These are phyloP conservation scores for Termitomyces sp. DNA, from an alignment of 768 basidiomycete species.

Conservation along the genomic window DNA sequence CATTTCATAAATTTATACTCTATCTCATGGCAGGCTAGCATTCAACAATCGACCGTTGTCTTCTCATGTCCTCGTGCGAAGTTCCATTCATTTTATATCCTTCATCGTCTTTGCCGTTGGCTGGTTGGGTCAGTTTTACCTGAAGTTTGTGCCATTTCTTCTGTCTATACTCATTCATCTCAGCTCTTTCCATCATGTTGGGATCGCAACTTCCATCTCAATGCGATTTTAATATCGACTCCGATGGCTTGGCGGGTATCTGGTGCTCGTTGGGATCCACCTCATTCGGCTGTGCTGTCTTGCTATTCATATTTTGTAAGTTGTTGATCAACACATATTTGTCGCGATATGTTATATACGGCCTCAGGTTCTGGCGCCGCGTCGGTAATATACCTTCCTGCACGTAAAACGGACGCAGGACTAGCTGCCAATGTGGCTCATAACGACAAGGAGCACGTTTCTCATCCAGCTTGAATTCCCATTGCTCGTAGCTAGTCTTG, in stretches of 20 bases:
- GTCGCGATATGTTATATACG: too few relatives aligned
- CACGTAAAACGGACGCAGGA: neutral
- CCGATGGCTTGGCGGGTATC: slow-evolving; percentile 5
- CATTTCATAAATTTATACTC: neutral
- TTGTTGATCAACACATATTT: neutral
- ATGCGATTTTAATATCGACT: slow-evolving; percentile 3
- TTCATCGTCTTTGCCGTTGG: slow-evolving; percentile 5
- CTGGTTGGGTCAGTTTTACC: slow-evolving; percentile 10
- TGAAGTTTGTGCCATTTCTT: neutral
- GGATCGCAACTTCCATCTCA: slow-evolving; percentile 7
- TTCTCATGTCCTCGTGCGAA: slow-evolving; percentile 10
- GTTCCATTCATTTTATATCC: slow-evolving; percentile 14
- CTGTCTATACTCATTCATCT: neutral
- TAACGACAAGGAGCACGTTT: neutral
- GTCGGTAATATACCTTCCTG: neutral
- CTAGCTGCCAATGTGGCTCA: slow-evolving; percentile 6
- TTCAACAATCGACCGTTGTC: slow-evolving; percentile 15
- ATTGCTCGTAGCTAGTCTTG: neutral
- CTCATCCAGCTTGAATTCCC: neutral
- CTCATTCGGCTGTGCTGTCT: neutral
- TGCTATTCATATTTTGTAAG: slow-evolving; percentile 5
- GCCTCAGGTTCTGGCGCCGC: neutral
- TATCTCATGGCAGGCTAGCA: slow-evolving; percentile 1
- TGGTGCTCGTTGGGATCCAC: slow-evolving; percentile 6
- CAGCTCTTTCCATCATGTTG: slow-evolving; percentile 4